Base-by-base conservation (phyloP, 495 filamentous ascomycete genomes). In the Aspergillus ostianus region DNA sequence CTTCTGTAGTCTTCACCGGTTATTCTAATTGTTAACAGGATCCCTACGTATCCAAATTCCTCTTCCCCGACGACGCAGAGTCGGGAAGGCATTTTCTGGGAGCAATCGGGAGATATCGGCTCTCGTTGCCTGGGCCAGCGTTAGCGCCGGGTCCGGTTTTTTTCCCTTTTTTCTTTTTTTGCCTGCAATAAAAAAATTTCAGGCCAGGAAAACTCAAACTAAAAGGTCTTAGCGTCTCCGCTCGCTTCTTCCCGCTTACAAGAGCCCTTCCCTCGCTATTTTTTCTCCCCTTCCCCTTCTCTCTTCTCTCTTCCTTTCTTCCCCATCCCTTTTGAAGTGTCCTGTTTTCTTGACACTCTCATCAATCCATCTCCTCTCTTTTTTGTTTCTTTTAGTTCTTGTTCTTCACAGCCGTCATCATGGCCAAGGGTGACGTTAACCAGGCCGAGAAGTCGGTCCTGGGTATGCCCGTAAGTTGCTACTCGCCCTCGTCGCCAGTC, bases 361-460 rank as follows among this genome's bases (percentile, higher is more conserved):
- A 58, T 60, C 49, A 54, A 51, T 57, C 64, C 74, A 72, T 74
- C 75, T 74, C 73, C 73, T 72, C 69, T 75, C 76, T 72, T 73
- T 73, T 71, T 64, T 67, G 57, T 65, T 71, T 70, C 67, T 68
- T 61, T 67, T 61, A 69, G 68, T 65, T 71, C 60, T 73, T 64
- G 67, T 68, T 54, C 67, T 66, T 72, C 72, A 74, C 70, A 75
- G 71, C 72, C 66, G 77, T 75, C 74, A 82, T 65, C 67, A 82
- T 82, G 80, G 64, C 74, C 62, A 68, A 71, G 58, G 77, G 77
- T 77, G 78, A 81, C 30, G 75, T 79, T 71, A 69, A 69, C 66
- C 77, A 82, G 69, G 67, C 62, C 64, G 90, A 90, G 62, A 91
- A 92, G 88, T 81, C 86, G 78, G 82, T 93, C 74, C 79, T 96